Percentiles rank a stretch among this genome's conserved stretches.
Evolutionary conservation across 208 protist genomes (phyloP).

Genomic region (Crithidia sp.): DNA sequence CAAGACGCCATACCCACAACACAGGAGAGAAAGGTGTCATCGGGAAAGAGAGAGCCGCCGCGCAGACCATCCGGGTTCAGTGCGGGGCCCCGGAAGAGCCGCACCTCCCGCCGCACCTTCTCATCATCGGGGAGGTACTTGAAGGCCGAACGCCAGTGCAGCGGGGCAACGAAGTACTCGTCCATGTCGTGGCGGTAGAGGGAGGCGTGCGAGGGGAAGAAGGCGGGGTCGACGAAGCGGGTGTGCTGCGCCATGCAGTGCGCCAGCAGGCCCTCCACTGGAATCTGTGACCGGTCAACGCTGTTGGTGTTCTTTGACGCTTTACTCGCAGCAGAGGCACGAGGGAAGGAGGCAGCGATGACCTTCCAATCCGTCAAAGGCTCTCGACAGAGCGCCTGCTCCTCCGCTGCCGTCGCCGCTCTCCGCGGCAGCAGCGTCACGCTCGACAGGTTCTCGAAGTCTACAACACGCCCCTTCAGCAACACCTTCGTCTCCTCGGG

Average conservation of each 20-base stretch:
- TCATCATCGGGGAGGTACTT: constrained; percentile 43
- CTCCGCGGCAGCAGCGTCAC: constrained; percentile 18
- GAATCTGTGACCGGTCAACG: not conserved
- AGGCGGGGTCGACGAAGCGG: constrained; percentile 63
- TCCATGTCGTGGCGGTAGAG: constrained; percentile 35
- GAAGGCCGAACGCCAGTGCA: constrained; percentile 54
- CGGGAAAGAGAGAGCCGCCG: constrained; percentile 37
- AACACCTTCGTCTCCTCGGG: constrained; percentile 51
- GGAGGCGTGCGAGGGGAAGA: constrained; percentile 42
- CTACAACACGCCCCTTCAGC: constrained; percentile 50
- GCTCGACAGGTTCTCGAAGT: constrained; percentile 45
- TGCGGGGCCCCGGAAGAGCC: constrained; percentile 47
- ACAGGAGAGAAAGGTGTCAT: constrained; percentile 58
- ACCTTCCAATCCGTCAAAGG: constrained; percentile 18
- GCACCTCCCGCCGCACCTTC: constrained; percentile 39
- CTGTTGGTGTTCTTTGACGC: too few relatives aligned
- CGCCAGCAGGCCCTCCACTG: constrained; percentile 17
- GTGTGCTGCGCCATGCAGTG: constrained; percentile 39
- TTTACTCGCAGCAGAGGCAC: constrained; percentile 7
- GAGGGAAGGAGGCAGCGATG: constrained; percentile 30
- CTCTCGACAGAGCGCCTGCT: constrained; percentile 16
- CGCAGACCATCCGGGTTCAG: constrained; percentile 40
- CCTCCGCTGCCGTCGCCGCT: constrained; percentile 30
- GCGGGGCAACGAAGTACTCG: constrained; percentile 26
- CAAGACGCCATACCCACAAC: constrained; percentile 39